Percentiles rank a stretch among this genome's conserved stretches.
phyloP scores from a whole-genome alignment of 2,329 filamentous ascomycete species.

The Pseudogymnoascus sp. region DNA sequence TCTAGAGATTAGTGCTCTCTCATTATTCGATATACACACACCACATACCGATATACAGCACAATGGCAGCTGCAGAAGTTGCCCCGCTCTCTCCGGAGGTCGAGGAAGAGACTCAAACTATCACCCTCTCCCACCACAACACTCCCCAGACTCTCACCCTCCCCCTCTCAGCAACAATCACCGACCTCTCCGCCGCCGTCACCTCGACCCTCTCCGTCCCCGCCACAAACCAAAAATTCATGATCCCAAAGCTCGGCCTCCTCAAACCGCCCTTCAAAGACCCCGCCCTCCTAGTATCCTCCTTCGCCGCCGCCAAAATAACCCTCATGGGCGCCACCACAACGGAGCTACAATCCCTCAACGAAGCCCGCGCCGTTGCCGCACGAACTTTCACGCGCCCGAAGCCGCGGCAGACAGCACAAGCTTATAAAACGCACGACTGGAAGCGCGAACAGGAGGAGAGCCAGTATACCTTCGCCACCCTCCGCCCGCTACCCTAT shows the following conservation, averaged over 20 bases:
- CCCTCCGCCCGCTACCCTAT: constrained; percentile 65
- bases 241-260: constrained; percentile 57
- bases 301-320: constrained; percentile 50
- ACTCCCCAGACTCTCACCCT: constrained; percentile 38
- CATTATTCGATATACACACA: neutral
- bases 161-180: constrained; percentile 39
- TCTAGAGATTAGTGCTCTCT: constrained; percentile 1
- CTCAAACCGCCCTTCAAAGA: constrained; percentile 58
- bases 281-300: constrained; percentile 39
- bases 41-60: neutral
- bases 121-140: constrained; percentile 42
- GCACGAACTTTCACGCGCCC: constrained; percentile 39
- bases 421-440: constrained; percentile 36
- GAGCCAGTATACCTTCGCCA: constrained; percentile 73
- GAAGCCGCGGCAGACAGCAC: constrained; percentile 28
- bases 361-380: constrained; percentile 40
- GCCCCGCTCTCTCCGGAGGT: neutral
- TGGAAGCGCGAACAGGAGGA: constrained; percentile 35
- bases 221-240: constrained; percentile 56
- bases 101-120: constrained; percentile 29
- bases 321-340: constrained; percentile 57
- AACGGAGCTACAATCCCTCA: constrained; percentile 49
- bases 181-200: constrained; percentile 54
- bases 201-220: constrained; percentile 51
- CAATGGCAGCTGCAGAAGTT: constrained; percentile 1